Evolutionary conservation across 352 stramenopile species (phyloP).

Genomic region (Phytopythium oedochilum): DNA sequence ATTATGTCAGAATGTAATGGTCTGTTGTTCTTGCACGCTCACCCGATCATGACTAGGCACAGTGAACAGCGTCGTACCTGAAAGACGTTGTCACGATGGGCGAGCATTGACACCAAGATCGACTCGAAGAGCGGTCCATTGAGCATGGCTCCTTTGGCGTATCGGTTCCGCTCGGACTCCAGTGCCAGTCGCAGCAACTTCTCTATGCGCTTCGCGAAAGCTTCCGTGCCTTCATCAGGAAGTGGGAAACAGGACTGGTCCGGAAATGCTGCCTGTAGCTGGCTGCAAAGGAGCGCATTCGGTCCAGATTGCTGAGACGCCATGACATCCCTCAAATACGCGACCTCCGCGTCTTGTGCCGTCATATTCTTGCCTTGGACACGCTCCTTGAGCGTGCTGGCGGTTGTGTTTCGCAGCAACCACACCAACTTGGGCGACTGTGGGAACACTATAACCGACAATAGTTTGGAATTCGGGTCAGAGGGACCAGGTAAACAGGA

Average conservation of each 20-base stretch:
- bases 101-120: constrained; percentile 73
- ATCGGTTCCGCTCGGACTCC: constrained; percentile 63
- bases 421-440: constrained; percentile 73
- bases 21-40: background rate
- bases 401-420: constrained; percentile 62
- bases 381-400: constrained; percentile 58
- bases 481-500: too few relatives aligned
- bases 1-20: background rate
- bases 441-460: constrained; percentile 41
- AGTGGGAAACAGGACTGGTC: constrained; percentile 60
- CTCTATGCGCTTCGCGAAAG: constrained; percentile 57
- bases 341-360: constrained; percentile 46
- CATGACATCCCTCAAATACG: constrained; percentile 54
- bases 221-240: constrained; percentile 25
- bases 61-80: constrained; percentile 19
- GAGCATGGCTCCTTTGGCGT: constrained; percentile 58
- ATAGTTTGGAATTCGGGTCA: too few relatives aligned
- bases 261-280: constrained; percentile 42
- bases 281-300: constrained; percentile 23
- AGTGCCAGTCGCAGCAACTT: constrained; percentile 52
- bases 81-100: constrained; percentile 58
- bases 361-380: constrained; percentile 47
- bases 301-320: constrained; percentile 15
- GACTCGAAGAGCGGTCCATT: constrained; percentile 69
- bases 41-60: background rate